phyloP scores from a whole-genome alignment of 257 asterid species.

The Solanum chaucha region DNA sequence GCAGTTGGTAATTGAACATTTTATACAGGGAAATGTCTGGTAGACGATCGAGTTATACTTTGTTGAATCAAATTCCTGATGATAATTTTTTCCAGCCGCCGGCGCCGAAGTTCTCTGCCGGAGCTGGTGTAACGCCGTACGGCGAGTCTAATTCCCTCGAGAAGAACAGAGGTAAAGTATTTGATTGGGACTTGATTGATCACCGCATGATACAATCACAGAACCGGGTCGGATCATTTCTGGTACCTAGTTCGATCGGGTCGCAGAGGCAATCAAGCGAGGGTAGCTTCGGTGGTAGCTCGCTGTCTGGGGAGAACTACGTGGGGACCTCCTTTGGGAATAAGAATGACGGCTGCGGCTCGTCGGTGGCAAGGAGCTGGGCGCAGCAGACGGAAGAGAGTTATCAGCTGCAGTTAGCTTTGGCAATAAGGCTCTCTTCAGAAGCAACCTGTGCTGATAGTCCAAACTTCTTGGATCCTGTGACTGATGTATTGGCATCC shows the following conservation, averaged over 20 bases:
- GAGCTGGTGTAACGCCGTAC: slow-evolving; percentile 18
- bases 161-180: slow-evolving; percentile 32
- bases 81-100: slow-evolving; percentile 31
- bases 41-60: slow-evolving; percentile 63
- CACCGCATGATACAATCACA: slow-evolving; percentile 41
- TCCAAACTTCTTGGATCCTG: slow-evolving; percentile 74
- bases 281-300: slow-evolving; percentile 86
- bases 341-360: slow-evolving; percentile 33
- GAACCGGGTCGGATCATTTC: slow-evolving; percentile 43
- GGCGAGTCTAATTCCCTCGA: slow-evolving; percentile 44
- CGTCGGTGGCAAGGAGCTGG: slow-evolving; percentile 79
- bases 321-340: slow-evolving; percentile 22
- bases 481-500: slow-evolving; percentile 39
- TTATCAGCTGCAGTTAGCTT: slow-evolving; percentile 82
- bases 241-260: slow-evolving; percentile 42
- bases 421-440: slow-evolving; percentile 82
- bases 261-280: slow-evolving; percentile 88
- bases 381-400: slow-evolving; percentile 99
- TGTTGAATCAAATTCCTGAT: slow-evolving; percentile 49
- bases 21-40: slow-evolving; percentile 51
- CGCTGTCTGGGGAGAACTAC: slow-evolving; percentile 67
- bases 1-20: slow-evolving; percentile 19
- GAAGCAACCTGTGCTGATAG: slow-evolving; percentile 81
- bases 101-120: slow-evolving; percentile 34
- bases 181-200: slow-evolving; percentile 65